phyloP scores from a whole-genome alignment of 306 rosid species.

The Cyamopsis tetragonoloba region DNA sequence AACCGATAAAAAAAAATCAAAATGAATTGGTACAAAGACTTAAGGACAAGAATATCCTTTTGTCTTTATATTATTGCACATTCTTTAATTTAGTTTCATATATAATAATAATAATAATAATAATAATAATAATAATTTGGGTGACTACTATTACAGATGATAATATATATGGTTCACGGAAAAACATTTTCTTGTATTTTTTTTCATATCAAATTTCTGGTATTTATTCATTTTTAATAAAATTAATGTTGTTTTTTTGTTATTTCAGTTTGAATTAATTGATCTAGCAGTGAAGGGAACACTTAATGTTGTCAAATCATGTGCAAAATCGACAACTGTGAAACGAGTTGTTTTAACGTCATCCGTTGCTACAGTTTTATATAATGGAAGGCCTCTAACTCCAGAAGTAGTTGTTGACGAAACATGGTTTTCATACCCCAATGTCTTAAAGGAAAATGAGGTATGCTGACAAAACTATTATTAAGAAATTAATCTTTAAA shows the following conservation, averaged over 20 bases:
- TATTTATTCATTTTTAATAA: not conserved
- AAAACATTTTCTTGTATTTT: too few species aligned
- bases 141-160: too few species aligned
- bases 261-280: constrained; percentile 32
- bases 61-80: too few species aligned
- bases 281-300: constrained; percentile 47
- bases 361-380: constrained; percentile 17
- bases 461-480: not conserved
- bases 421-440: constrained; percentile 38
- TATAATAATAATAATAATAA: too few species aligned
- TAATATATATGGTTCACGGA: too few species aligned
- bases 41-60: too few species aligned
- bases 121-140: too few species aligned
- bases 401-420: constrained; percentile 34
- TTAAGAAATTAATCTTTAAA: too few species aligned
- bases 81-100: too few species aligned
- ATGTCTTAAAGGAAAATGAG: constrained; percentile 3
- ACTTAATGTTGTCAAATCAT: constrained; percentile 39
- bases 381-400: constrained; percentile 22
- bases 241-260: not conserved
- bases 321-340: constrained; percentile 32
- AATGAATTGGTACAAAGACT: too few species aligned
- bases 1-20: too few species aligned
- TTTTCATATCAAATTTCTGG: too few species aligned
- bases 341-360: constrained; percentile 39